Base-by-base conservation (phyloP, 192 early-diverging fungal species). In the Fimicolochytrium jonesii region DNA sequence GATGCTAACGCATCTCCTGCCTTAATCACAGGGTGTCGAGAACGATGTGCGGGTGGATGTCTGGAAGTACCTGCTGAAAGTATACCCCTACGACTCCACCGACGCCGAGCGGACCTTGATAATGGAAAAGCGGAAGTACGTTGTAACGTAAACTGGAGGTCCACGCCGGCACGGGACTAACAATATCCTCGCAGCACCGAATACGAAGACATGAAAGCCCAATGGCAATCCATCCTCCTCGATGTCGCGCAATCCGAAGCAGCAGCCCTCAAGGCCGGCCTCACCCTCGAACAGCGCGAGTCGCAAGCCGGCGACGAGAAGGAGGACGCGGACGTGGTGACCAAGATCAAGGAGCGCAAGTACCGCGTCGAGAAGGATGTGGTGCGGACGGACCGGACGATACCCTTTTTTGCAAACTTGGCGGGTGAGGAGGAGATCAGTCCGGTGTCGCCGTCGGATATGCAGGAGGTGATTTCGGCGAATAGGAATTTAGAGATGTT, bases 291-390 rank as follows among this genome's bases (percentile, higher is more conserved):
- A 22, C 18, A 25, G 6, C 32, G 47, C 5, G 55, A 57, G 18
- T 30, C 66, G 9, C 52, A 56, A 6, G 81, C 74, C 4, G 81
- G 81, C 0, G 81, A 83, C 41, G 81, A 83, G 49, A 53, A 55
- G 3, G 69, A 75, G 59, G 79, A 80, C 33, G 70, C 61, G 17
- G 81, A 83, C 68, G 72, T 83, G 10, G 74, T 79, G 15, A 59
- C 48, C 6, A 78, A 76, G 49, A 59, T 83, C 25, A 73, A 56
- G 41, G 81, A 82, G 41, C 64, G 81, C n/a, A 78, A 80, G 47
- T 77, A 68, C 48, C 64, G 81, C 28, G 68, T 83, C 45, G 93
- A 98, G 36, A 99, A 97, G 74, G 97, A 99, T 65, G 95, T 98
- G 0, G 82, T 96, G 56, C 87, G 97, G 20, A 99, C 97, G 3